These are phyloP conservation scores for Penicillium parvum DNA, from an alignment of 495 filamentous ascomycete genomes.

Conservation along the genomic window DNA sequence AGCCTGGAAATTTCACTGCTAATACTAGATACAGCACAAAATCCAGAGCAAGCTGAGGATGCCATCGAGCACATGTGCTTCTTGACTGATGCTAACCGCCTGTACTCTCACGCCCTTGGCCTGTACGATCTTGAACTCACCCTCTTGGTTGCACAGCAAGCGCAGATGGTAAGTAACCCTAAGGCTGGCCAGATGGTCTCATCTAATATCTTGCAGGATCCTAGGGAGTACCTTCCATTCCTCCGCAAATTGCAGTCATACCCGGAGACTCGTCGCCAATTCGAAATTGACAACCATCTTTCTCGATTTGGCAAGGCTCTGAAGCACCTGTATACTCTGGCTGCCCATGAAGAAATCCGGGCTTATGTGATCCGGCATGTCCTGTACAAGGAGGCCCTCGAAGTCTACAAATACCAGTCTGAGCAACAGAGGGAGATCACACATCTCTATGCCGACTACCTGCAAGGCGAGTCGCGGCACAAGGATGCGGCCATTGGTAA, in stretches of 20 bases:
- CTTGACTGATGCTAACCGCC: conserved; percentile 82
- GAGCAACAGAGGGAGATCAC: conserved; percentile 59
- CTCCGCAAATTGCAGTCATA: conserved; percentile 79
- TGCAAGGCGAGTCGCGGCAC: conserved; percentile 67
- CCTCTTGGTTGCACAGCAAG: conserved; percentile 87
- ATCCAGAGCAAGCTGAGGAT: conserved; percentile 66
- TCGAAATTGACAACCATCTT: conserved; percentile 85
- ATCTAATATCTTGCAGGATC: conserved; percentile 50
- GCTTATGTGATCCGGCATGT: conserved; percentile 71
- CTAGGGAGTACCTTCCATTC: conserved; percentile 92
- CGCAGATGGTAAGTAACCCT: conserved; percentile 60
- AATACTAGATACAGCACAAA: conserved; percentile 41
- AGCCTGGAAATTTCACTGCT: conserved; percentile 7
- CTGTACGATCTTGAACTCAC: conserved; percentile 89
- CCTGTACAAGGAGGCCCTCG: conserved; percentile 72
- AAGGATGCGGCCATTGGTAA: conserved; percentile 74
- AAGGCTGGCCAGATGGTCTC: background rate
- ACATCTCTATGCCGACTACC: conserved; percentile 70
- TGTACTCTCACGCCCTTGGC: conserved; percentile 89
- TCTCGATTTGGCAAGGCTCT: conserved; percentile 72
- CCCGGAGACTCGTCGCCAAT: conserved; percentile 61
- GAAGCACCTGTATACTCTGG: conserved; percentile 61
- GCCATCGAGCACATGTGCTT: conserved; percentile 97
- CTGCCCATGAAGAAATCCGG: conserved; percentile 68
- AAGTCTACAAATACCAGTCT: conserved; percentile 77